Evolutionary conservation across 2,329 filamentous ascomycete genomes (phyloP), one percentile per base, ranked within the genome.

Genomic region (Verticillium tricorpus): DNA sequence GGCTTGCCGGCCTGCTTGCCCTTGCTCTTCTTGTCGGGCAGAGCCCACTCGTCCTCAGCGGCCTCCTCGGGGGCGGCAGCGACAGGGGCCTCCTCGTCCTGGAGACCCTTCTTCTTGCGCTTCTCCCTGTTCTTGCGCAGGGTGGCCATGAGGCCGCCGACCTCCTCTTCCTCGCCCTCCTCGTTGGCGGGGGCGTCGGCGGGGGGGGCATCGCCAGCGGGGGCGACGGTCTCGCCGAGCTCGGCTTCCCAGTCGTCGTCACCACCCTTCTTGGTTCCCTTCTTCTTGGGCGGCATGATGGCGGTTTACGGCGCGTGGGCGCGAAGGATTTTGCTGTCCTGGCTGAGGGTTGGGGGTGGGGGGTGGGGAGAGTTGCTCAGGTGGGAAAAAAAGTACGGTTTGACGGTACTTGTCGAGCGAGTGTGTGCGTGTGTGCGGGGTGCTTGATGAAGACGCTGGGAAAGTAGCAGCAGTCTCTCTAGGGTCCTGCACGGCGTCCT

Each of bases 211-310:
- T 83, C 78, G 58, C 78, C 77, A 39, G 78, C 79, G 8, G 90
- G 87, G 66, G 86, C 85, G 71, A 88, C 83, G 64, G 83, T 81
- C 80, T 97, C 94, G 71, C 93, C 93, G 61, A 97, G 83, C 66
- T 97, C 93, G 61, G 91, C 88, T 77, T 98, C 95, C 94, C 94
- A 97, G 82, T 97, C 92, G 72, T 97, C 92, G 73, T 91, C 86
- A 73, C 82, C 86, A 75, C 87, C 89, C 83, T 94, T 96, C 78
- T 89, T 90, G 75, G 89, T 90, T 69, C 80, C 82, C 86, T 97
- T 97, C 85, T 95, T 96, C 82, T 97, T 97, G 65, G 93, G 93
- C 72, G 93, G 81, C 94, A 97, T 98, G 64, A 77, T 82, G 76
- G 64, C 64, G 68, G 45, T 50, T 50, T 40, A 4, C 45, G 9